Base-by-base conservation (phyloP, 306 rosid genomes). In the Dryas octopetala region DNA sequence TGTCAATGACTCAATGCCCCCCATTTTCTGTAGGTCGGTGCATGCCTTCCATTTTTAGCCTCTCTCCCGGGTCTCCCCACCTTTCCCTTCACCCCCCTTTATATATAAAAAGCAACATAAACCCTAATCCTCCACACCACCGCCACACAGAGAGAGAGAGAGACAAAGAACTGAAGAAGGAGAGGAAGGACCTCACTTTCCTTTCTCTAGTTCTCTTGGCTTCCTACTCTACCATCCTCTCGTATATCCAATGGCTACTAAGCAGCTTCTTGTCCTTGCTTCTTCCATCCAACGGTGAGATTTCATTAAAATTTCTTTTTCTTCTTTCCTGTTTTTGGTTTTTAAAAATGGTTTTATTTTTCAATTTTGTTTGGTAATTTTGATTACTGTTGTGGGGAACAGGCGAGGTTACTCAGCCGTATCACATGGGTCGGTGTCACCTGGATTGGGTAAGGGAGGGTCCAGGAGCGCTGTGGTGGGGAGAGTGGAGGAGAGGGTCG, bases 391-490 rank as follows among this genome's bases (percentile, higher is more conserved):
- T 7, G 16, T 8, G 4, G 67, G 52, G 67, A 69, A 19, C 65
- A 87, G 84, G 79, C 82, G 86, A 60, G 81, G 89, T 1, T 83
- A 76, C 11, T 79, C 82, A 5, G 89, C 68, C 4, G 85, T 74
- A 0, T 80, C 85, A 2, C 73, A 75, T 19, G 78, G n/a, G 6
- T 58, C 83, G 0, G 74, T 68, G 82, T 67, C 76, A 62, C 75
- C 53, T 26, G 82, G 82, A 43, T 70, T 70, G 4, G 76, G 64
- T 11, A 32, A 57, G 63, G 70, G 72, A 5, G 74, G 79, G 71
- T 58, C 70, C 7, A 71, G 38, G 58, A 67, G 61, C 16, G 63
- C 63, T 19, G 55, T 69, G 74, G 77, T 80, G 52, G 78, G 79
- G 55, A 85, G 63, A 14, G 49, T 40, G 2, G 87, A 80, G 58